Conservation (phyloP, 2,329 filamentous ascomycete species). For the Teratosphaeria viscida region DNA sequence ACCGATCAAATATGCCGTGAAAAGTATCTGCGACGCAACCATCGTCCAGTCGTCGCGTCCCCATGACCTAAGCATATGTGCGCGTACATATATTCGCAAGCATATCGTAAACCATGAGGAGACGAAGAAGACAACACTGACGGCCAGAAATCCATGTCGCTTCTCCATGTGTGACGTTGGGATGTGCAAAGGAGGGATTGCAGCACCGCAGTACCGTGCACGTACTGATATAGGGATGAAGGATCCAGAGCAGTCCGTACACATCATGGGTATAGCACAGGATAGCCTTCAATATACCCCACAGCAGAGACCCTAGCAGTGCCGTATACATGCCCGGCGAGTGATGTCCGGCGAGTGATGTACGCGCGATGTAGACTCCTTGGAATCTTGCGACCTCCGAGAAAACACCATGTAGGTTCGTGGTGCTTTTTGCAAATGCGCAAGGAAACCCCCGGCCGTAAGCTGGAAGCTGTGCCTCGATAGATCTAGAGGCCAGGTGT, state of each 20-base stretch:
- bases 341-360: not conserved
- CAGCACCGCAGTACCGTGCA: not conserved
- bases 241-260: too few relatives aligned
- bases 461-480: too few relatives aligned
- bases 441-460: not conserved
- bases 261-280: not conserved
- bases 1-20: conserved; percentile 30
- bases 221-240: not conserved
- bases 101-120: not conserved
- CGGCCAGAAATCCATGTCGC: not conserved
- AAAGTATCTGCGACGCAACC: conserved; percentile 28
- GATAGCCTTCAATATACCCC: not conserved
- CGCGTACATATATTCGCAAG: conserved; percentile 17
- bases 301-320: not conserved
- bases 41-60: conserved; percentile 34
- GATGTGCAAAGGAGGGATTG: not conserved
- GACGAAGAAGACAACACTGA: not conserved
- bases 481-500: not conserved
- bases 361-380: not conserved
- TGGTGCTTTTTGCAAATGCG: not conserved
- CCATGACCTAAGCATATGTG: conserved; percentile 27
- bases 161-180: not conserved
- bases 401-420: not conserved
- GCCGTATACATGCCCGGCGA: not conserved
- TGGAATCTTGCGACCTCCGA: not conserved